These are phyloP conservation scores for Scortechinia acanthostroma DNA, from an alignment of 2,329 filamentous ascomycete species.

Conservation along the genomic window DNA sequence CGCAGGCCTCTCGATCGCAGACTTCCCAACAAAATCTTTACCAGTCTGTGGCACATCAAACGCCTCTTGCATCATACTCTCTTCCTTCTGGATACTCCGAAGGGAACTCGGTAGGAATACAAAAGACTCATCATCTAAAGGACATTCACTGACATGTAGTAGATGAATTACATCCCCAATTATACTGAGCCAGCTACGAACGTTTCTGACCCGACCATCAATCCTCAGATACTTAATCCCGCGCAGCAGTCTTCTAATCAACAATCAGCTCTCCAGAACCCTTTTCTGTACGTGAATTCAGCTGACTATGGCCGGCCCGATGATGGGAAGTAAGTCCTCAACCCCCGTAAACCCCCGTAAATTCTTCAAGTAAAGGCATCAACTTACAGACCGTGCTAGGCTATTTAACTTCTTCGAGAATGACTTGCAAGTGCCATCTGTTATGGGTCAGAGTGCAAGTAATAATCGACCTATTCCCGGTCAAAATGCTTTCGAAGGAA, in stretches of 20 bases:
- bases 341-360: no score
- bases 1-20: neutral
- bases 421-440: neutral
- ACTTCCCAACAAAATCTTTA: neutral
- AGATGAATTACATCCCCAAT: no score
- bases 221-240: neutral
- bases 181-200: neutral
- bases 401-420: neutral
- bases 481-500: no score
- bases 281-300: neutral
- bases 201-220: neutral
- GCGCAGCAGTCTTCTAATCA: neutral
- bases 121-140: no score
- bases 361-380: no score
- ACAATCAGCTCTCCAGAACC: neutral
- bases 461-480: no score
- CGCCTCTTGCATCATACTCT: neutral
- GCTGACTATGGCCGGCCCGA: neutral
- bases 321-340: neutral
- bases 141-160: no score
- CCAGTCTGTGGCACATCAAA: neutral
- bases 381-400: no score
- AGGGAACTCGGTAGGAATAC: neutral
- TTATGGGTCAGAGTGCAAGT: no score
- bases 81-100: neutral